Evolutionary conservation across 2,329 filamentous ascomycete genomes (phyloP), one percentile per base, ranked within the genome.

Genomic region (Coniochaeta pulveracea): DNA sequence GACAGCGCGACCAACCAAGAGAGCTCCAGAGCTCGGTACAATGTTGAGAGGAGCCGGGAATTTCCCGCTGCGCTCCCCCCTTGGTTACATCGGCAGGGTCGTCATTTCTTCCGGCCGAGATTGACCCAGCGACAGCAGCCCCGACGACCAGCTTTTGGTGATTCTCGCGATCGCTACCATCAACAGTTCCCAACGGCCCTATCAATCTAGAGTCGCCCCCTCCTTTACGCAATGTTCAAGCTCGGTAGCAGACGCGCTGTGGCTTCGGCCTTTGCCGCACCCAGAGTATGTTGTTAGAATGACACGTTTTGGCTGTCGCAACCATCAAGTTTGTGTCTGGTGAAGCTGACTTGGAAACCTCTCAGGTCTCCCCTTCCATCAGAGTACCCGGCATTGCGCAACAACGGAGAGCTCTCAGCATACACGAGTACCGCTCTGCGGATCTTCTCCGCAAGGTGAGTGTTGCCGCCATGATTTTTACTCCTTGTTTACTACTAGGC

Each of bases 371-470:
- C 33, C 61, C 66, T 44, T 56, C 63, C 42, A 53, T 67, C 52
- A 71, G 70, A 63, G 60, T 72, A 45, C 66, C 83, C 64, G 72
- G 77, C 51, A 60, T 72, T 51, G 72, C 64, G 48, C 73, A 91
- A 63, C 88, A 95, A 66, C 76, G 72, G 63, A 77, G 91, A 68
- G 79, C 82, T 55, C 76, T 98, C 56, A 91, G 85, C 56, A 94
- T 98, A 55, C 91, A 98, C 72, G 91, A 98, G 69, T 96, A 95
- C 68, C 81, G 89, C 54, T 95, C 91, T 50, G 85, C 86, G 50
- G 84, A 88, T 60, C 79, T 98, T 48, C 74, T 98, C 54, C 84
- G 72, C 63, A 56, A 77, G 69, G 75, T 79, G 69, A 59, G 47
- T 39, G n/a, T n/a, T n/a, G n/a, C n/a, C n/a, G n/a, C n/a, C n/a